These are phyloP conservation scores for Zygnema circumcarinatum DNA, from an alignment of 139 green algal species.

Conservation along the genomic window DNA sequence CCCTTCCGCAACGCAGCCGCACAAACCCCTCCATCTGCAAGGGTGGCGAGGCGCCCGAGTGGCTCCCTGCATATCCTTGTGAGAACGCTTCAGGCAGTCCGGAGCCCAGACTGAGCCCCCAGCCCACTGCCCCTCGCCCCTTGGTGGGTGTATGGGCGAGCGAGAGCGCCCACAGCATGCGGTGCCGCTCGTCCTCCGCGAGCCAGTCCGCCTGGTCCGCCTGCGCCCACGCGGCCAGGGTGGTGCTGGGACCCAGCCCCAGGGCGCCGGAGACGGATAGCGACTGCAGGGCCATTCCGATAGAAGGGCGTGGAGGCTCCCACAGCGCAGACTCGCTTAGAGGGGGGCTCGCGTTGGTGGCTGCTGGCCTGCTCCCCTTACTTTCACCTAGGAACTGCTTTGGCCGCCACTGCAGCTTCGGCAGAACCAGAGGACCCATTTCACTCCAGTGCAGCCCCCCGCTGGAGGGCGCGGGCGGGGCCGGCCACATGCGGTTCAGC, in stretches of 20 bases:
- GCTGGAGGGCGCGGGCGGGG: not conserved
- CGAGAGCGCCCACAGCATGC: slow-evolving; percentile 35
- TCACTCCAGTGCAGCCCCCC: slow-evolving; percentile 29
- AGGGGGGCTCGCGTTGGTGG: not conserved
- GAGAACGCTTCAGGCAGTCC: slow-evolving; percentile 25
- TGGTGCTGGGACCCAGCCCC: slow-evolving; percentile 25
- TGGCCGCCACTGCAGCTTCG: slow-evolving; percentile 29
- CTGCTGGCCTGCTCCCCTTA: not conserved
- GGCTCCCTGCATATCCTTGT: not conserved
- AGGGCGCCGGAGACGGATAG: slow-evolving; percentile 14
- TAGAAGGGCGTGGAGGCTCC: not conserved
- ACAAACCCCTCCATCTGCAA: slow-evolving; percentile 54
- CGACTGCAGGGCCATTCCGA: slow-evolving; percentile 32
- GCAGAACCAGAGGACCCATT: slow-evolving; percentile 37
- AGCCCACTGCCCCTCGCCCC: slow-evolving; percentile 2
- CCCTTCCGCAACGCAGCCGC: slow-evolving; percentile 7
- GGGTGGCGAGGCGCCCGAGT: not conserved
- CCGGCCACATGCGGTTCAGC: slow-evolving; percentile 22
- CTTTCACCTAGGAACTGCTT: not conserved
- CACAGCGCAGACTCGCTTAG: not conserved
- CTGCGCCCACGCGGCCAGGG: slow-evolving; percentile 43
- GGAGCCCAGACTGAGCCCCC: not conserved
- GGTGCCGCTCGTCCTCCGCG: slow-evolving; percentile 29
- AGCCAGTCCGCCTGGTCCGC: slow-evolving; percentile 41
- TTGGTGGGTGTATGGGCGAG: not conserved